A percentile compares a stretch with the other conserved stretches of the same genome.
These are phyloP conservation scores for Epichloe hybrida DNA, from an alignment of 2,329 filamentous ascomycete species.

Conservation along the genomic window DNA sequence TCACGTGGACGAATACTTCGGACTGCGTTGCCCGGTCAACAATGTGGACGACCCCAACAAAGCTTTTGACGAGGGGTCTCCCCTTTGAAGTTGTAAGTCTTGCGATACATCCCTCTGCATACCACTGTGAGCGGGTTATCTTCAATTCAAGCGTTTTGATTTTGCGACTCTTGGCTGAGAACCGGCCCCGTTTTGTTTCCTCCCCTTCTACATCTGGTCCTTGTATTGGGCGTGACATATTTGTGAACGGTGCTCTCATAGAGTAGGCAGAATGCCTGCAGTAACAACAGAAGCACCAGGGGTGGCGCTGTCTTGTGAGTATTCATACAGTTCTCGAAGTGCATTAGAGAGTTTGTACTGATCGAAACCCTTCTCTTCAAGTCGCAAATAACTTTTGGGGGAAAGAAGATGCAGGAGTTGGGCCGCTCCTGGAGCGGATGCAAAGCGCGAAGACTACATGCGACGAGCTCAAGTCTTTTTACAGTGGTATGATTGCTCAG, in stretches of 20 bases:
- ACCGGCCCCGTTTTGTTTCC: not conserved
- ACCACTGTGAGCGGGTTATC: not conserved
- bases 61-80: not conserved
- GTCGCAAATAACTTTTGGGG: conserved; percentile 99
- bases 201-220: not conserved
- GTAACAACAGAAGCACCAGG: conserved; percentile 47
- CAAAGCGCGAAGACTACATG: conserved; percentile 84
- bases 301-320: conserved; percentile 54
- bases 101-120: not conserved
- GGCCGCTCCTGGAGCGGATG: conserved; percentile 86
- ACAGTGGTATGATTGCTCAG: conserved; percentile 46
- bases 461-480: conserved; percentile 88
- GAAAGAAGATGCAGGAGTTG: conserved; percentile 93
- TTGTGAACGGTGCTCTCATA: not conserved
- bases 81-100: not conserved
- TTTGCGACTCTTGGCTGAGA: not conserved
- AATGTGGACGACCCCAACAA: not conserved
- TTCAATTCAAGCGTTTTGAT: not conserved
- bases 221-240: not conserved
- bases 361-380: conserved; percentile 18
- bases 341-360: not conserved
- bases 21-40: conserved; percentile 11
- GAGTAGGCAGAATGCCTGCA: conserved; percentile 39
- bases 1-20: conserved; percentile 13
- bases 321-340: not conserved